Base-by-base conservation (phyloP, 208 protist genomes). In the Acanthamoeba triangularis region DNA sequence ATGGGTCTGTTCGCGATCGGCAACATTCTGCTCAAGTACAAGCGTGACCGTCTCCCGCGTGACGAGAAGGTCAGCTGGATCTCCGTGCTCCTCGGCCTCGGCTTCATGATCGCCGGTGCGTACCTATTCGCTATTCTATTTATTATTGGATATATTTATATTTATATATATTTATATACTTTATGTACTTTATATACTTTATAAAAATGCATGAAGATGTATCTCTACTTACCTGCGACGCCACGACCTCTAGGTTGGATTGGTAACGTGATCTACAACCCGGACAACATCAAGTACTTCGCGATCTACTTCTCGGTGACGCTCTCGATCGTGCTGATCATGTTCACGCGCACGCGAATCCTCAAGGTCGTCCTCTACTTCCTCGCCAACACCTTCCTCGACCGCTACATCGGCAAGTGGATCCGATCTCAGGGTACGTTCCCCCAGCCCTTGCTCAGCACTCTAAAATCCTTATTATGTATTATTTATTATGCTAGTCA, bases 11-110 rank as follows among this genome's bases (percentile, higher is more conserved):
- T 98, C 87, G 98, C 96, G 30, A 52, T 98, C 47, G 98, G 98
- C 80, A 98, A 98, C 94, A 95, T 99, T 90, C 65, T 99, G 3
- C 87, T 99, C 23, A 99, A 99, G 96, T 99, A 98, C 95, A 98
- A 98, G 91, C 96, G 98, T 49, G 80, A 95, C 16, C 92, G 85
- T 47, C 59, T 98, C 6, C 96, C 78, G 33, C 82, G 97, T n/a
- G 69, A 94, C 65, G 65, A 74, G 52, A 54, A 88, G n/a, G 67
- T 82, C n/a, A 90, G 82, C 82, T 90, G 82, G 82, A 35, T 96
- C 18, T 80, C 92, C 25, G 72, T 88, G 59, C 52, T 95, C 35
- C 61, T 93, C 65, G 95, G 18, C 49, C 72, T 92, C 72, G 59
- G 35, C 25, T 41, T 80, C 41, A 67, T 95, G 35, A 74, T 93